phyloP scores from a whole-genome alignment of 352 stramenopile species.

The Thraustochytrium sp. region DNA sequence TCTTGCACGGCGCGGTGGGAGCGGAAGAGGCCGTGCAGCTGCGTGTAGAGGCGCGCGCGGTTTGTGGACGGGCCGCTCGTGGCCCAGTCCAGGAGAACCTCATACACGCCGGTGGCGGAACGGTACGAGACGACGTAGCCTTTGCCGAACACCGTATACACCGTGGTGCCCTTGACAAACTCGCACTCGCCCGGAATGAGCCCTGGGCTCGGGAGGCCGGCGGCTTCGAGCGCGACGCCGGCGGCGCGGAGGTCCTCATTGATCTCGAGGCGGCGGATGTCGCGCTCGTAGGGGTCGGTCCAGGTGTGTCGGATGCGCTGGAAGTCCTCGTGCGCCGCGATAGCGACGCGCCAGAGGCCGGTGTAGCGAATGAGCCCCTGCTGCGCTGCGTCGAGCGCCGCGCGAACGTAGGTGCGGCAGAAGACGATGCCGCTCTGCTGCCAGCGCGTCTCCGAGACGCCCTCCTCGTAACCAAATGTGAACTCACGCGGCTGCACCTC shows the following conservation, averaged over 20 bases:
- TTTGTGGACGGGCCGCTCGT: not conserved
- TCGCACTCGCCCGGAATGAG: not conserved
- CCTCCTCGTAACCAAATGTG: slow-evolving; percentile 67
- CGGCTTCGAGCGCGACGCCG: not conserved
- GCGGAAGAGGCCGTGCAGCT: not conserved
- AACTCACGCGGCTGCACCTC: slow-evolving; percentile 66
- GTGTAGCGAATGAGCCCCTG: not conserved
- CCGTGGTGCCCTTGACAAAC: not conserved
- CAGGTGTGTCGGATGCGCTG: not conserved
- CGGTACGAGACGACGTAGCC: not conserved
- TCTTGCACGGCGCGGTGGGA: not conserved
- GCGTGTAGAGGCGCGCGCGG: not conserved
- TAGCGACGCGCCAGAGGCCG: not conserved
- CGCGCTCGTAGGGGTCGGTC: slow-evolving; percentile 23
- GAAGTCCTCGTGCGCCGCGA: slow-evolving; percentile 12
- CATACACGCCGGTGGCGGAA: not conserved
- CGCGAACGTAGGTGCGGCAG: slow-evolving; percentile 80
- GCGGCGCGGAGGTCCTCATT: not conserved
- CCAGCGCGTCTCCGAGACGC: slow-evolving; percentile 66
- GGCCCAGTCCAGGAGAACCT: slow-evolving; percentile 7
- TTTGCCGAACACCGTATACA: slow-evolving; percentile 24
- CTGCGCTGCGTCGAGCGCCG: slow-evolving; percentile 51
- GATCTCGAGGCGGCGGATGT: slow-evolving; percentile 15
- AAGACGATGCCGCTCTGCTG: slow-evolving; percentile 69
- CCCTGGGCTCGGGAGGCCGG: not conserved